Conservation (phyloP, 2,329 filamentous ascomycete genomes). For the Aureobasidium namibiae region DNA sequence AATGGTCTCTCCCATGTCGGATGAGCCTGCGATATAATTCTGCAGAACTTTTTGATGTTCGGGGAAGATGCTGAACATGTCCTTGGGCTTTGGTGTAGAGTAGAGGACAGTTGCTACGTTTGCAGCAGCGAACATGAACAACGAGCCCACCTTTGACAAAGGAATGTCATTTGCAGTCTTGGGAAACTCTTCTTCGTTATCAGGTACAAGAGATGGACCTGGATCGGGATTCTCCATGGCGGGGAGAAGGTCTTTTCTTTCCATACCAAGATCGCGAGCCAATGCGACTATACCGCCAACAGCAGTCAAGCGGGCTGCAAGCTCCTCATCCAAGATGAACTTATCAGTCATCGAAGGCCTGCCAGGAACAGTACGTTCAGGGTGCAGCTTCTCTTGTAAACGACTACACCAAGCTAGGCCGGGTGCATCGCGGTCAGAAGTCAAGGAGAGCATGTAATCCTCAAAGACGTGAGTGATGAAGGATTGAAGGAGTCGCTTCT, state of each 20-base stretch:
- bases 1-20: constrained; percentile 29
- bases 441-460: constrained; percentile 55
- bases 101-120: constrained; percentile 43
- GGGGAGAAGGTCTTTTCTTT: constrained; percentile 38
- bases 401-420: constrained; percentile 46
- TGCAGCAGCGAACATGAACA: constrained; percentile 47
- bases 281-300: constrained; percentile 66
- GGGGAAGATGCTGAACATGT: constrained; percentile 43
- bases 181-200: constrained; percentile 48
- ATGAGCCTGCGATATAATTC: constrained; percentile 42
- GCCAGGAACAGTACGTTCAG: constrained; percentile 54
- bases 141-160: constrained; percentile 46
- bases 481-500: constrained; percentile 59
- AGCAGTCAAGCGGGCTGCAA: constrained; percentile 56
- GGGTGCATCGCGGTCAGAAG: constrained; percentile 33
- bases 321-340: constrained; percentile 55
- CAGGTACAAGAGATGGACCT: not conserved
- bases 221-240: constrained; percentile 1
- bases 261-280: constrained; percentile 48
- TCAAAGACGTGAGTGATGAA: constrained; percentile 74
- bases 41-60: constrained; percentile 43
- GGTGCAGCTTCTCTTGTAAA: constrained; percentile 60
- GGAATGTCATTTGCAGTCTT: constrained; percentile 45
- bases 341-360: constrained; percentile 54
- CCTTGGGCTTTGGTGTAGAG: constrained; percentile 22